Evolutionary conservation across 2,329 filamentous ascomycete species (phyloP).

Genomic region (Aureobasidium leucospermi): DNA sequence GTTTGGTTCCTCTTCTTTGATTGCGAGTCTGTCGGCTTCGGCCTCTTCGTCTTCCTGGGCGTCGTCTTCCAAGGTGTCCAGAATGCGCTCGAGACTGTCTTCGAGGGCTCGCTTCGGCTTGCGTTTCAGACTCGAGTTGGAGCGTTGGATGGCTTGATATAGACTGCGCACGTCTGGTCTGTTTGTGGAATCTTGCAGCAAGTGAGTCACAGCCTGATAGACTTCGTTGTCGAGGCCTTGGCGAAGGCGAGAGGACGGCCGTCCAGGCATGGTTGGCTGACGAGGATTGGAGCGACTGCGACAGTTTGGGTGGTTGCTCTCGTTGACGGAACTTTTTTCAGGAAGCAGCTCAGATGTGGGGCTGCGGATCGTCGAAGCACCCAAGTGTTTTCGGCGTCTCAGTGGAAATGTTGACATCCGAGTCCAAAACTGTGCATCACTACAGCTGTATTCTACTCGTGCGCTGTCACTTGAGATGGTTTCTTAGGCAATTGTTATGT

Average conservation of each 20-base stretch:
- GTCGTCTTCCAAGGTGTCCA: constrained; percentile 63
- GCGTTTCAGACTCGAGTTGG: constrained; percentile 79
- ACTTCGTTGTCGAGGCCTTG: constrained; percentile 44
- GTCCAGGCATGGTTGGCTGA: neutral
- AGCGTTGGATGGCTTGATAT: constrained; percentile 73
- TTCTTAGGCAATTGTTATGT: neutral
- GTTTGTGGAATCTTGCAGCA: constrained; percentile 56
- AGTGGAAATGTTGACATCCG: neutral
- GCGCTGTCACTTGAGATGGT: neutral
- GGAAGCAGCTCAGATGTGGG: neutral
- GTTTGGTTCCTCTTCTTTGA: constrained; percentile 37
- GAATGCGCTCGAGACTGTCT: constrained; percentile 74
- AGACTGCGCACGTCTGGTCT: constrained; percentile 53
- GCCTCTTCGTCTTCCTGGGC: constrained; percentile 50
- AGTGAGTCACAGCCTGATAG: constrained; percentile 70
- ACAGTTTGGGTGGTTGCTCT: neutral
- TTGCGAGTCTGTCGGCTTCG: constrained; percentile 37
- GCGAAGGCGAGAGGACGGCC: neutral
- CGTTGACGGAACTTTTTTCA: constrained; percentile 9
- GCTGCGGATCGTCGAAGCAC: neutral
- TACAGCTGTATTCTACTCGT: neutral
- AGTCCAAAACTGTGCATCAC: neutral
- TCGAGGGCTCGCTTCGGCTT: constrained; percentile 76
- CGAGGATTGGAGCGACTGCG: neutral
- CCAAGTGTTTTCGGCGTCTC: constrained; percentile 1